Percentiles rank a stretch among this genome's conserved stretches.
Conservation (phyloP, 768 basidiomycete species). For the Asterophora parasitica region DNA sequence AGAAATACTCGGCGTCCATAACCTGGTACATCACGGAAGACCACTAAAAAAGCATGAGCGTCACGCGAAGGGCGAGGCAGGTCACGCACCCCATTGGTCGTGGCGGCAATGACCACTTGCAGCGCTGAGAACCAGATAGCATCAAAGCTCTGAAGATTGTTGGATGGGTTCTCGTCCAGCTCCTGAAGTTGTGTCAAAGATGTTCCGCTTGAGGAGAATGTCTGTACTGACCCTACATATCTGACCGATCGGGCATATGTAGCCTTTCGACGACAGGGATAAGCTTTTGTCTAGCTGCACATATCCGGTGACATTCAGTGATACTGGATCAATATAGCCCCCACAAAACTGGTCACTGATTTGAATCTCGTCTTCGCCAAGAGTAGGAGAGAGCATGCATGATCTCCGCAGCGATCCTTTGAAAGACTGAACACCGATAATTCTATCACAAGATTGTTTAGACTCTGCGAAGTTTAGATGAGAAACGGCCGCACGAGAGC, state of each 20-base stretch:
- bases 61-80: background rate
- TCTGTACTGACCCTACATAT: constrained; percentile 56
- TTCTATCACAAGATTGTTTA: constrained; percentile 34
- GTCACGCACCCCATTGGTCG: constrained; percentile 65
- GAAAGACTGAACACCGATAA: constrained; percentile 94
- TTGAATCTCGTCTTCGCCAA: constrained; percentile 46
- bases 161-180: constrained; percentile 52
- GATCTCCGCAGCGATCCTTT: constrained; percentile 73
- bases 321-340: constrained; percentile 64
- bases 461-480: background rate
- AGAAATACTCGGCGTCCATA: constrained; percentile 86
- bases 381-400: constrained; percentile 50
- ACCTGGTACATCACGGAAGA: constrained; percentile 78
- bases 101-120: constrained; percentile 82
- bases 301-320: constrained; percentile 40
- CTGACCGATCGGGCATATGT: constrained; percentile 84
- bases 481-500: constrained; percentile 62
- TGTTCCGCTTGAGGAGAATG: background rate
- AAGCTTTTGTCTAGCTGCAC: constrained; percentile 25
- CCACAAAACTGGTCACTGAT: constrained; percentile 67
- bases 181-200: constrained; percentile 37
- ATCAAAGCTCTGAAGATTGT: constrained; percentile 77
- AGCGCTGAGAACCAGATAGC: constrained; percentile 77
- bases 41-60: constrained; percentile 45
- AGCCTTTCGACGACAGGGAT: constrained; percentile 58